Conservation (phyloP, 177 flowering plant species). For the Vitis hybrid region DNA sequence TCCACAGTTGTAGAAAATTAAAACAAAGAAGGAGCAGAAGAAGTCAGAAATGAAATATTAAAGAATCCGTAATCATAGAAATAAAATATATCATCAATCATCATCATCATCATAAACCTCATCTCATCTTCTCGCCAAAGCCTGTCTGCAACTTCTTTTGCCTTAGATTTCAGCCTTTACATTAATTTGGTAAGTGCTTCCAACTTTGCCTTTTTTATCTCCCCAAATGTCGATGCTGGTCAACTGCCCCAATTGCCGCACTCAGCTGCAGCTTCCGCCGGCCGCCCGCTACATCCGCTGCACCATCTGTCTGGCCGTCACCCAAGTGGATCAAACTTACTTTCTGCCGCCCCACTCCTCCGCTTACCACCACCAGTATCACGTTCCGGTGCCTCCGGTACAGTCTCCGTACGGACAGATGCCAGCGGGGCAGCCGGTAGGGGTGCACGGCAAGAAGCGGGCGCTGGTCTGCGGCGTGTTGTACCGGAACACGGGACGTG, state of each 20-base stretch:
- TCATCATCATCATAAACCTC: no score
- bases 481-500: slow-evolving; percentile 47
- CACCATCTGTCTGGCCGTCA: slow-evolving; percentile 48
- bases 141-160: no score
- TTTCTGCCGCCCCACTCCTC: slow-evolving; percentile 9
- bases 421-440: slow-evolving; percentile 39
- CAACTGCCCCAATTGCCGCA: slow-evolving; percentile 52
- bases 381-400: slow-evolving; percentile 12
- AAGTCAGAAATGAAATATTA: no score
- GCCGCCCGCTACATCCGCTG: slow-evolving; percentile 53
- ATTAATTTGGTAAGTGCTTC: background rate
- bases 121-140: no score
- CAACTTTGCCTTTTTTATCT: background rate
- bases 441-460: slow-evolving; percentile 54
- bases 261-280: slow-evolving; percentile 50
- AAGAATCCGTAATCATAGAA: no score
- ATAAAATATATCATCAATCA: no score
- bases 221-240: slow-evolving; percentile 39
- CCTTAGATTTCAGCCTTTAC: no score
- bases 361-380: slow-evolving; percentile 10
- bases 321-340: slow-evolving; percentile 35
- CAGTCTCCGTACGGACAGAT: slow-evolving; percentile 28
- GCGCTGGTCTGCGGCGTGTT: slow-evolving; percentile 83
- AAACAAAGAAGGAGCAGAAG: no score
- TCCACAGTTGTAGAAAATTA: no score